These are phyloP conservation scores for Thermomyces lanuginosus DNA, from an alignment of 2,329 filamentous ascomycete species.

Conservation along the genomic window DNA sequence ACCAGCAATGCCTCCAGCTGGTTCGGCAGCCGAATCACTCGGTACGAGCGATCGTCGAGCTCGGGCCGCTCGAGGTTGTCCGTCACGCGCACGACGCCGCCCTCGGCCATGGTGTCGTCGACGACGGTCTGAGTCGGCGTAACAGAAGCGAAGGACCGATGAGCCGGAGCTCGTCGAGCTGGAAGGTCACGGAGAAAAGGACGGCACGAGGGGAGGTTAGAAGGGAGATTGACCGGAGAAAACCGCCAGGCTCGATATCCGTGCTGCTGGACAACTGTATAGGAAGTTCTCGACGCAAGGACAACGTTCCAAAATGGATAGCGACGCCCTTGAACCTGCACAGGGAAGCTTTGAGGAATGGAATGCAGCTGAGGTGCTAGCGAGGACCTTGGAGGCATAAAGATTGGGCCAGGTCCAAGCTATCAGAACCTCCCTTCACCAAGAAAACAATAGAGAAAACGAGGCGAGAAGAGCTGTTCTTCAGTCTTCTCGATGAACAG, in stretches of 20 bases:
- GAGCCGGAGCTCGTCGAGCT: no score
- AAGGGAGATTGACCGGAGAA: conserved; percentile 3
- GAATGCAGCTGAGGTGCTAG: conserved; percentile 8
- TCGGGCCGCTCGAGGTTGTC: conserved; percentile 67
- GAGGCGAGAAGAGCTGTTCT: no score
- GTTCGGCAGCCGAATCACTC: conserved; percentile 72
- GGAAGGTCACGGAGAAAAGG: conserved; percentile 6
- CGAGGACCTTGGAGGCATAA: conserved; percentile 25
- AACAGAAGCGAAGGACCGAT: conserved; percentile 4
- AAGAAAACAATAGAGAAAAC: no score
- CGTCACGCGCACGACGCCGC: conserved; percentile 35
- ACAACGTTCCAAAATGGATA: no score
- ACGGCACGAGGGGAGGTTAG: no score
- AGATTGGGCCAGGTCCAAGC: no score
- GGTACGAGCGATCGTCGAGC: conserved; percentile 72
- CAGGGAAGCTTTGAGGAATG: conserved; percentile 3
- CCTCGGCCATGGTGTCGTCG: conserved; percentile 18
- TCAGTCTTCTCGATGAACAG: no score
- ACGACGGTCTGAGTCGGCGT: no score
- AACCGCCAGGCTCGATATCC: no score
- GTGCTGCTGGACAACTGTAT: no score
- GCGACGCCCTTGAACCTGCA: conserved; percentile 8
- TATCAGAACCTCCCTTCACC: no score
- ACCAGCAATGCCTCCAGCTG: conserved; percentile 81
- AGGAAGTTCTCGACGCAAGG: neutral